Base-by-base conservation (phyloP, 1,284 basidiomycete genomes). In the Thecaphora thlaspeos region DNA sequence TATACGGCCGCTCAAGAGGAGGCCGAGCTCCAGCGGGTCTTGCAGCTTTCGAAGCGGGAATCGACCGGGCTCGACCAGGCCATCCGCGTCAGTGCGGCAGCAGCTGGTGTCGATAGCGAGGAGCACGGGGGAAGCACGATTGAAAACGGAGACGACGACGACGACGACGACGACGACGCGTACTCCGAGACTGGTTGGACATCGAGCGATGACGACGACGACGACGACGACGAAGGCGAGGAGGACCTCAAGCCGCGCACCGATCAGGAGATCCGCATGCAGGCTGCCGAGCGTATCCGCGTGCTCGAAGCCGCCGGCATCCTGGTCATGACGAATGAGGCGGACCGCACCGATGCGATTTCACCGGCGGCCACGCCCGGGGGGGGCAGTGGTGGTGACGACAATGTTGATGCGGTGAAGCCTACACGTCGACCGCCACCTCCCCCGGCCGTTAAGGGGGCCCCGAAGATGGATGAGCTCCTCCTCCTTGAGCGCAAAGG, bases 291-390 rank as follows among this genome's bases (percentile, higher is more conserved):
- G 75, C 82, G 90, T 26, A 84, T 86, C 64, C 83, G 87, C 22
- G 89, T 94, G 10, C 81, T 96, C 15, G 86, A 91, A 73, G 89
- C 90, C 0, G 91, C 91, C 0, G 93, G 93, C 0, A 80, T 95
- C 34, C 85, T 91, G 51, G 83, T 94, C 45, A 86, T 86, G 65
- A 52, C 54, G 10, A 61, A 57, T 10, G 49, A 48, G 17, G 9
- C 45, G 4, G 22, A 23, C 14, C n/a, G 62, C 37, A 45, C 26
- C 23, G 82, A 82, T 55, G 75, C 79, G 47, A 79, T 82, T 48
- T 79, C 80, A 15, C 82, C 83, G 8, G 80, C 46, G 32, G 19
- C 51, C 50, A 14, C 55, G 55, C 40, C 51, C 52, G 42, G 55
- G 51, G 30, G 40, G 0, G 9, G 18, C 11, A 19, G 41, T 28